These are phyloP conservation scores for Salvia miltiorrhiza DNA, from an alignment of 257 asterid species.

Conservation along the genomic window DNA sequence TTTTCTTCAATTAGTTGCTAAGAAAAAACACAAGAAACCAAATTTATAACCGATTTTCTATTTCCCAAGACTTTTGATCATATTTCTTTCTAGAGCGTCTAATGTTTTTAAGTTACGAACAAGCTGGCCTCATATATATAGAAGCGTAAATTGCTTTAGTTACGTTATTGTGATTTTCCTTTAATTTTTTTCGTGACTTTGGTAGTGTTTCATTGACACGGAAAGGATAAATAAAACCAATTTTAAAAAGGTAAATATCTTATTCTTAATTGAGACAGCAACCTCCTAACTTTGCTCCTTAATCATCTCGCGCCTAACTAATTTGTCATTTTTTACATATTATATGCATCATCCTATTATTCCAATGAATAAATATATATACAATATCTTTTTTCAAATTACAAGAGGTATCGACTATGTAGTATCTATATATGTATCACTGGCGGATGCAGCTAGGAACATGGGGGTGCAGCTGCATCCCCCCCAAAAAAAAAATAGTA, in stretches of 20 bases:
- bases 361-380: too few species aligned
- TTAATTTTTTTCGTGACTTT: background rate
- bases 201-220: conserved; percentile 11
- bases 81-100: background rate
- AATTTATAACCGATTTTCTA: background rate
- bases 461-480: too few species aligned
- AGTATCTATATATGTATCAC: too few species aligned
- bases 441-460: too few species aligned
- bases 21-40: background rate
- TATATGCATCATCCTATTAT: too few species aligned
- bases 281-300: conserved; percentile 22
- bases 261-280: background rate
- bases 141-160: background rate
- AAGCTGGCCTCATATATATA: conserved; percentile 3
- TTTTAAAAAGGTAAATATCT: background rate
- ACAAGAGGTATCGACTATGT: too few species aligned
- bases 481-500: too few species aligned
- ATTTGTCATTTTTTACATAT: too few species aligned
- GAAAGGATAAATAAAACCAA: conserved; percentile 8
- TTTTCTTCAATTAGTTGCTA: background rate
- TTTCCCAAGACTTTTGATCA: background rate
- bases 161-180: background rate
- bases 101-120: background rate
- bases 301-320: background rate
- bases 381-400: too few species aligned